phyloP scores from a whole-genome alignment of 495 filamentous ascomycete genomes.

The Pseudotulostoma volvatum region DNA sequence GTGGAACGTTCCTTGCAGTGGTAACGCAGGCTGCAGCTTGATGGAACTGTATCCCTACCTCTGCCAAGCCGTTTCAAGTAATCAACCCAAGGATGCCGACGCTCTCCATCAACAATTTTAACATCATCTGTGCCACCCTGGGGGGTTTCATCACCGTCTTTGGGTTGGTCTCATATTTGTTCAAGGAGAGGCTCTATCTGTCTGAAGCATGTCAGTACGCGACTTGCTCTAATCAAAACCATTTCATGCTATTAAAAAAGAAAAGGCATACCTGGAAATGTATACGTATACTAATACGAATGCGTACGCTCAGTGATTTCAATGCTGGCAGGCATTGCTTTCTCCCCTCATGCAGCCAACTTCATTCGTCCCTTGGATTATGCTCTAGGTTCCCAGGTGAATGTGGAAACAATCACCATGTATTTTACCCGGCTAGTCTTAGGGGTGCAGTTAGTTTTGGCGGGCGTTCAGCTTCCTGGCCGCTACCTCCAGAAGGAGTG shows the following conservation, averaged over 20 bases:
- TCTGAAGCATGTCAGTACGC: conserved; percentile 66
- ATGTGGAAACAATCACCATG: conserved; percentile 51
- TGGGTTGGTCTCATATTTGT: conserved; percentile 72
- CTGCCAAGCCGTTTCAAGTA: no score
- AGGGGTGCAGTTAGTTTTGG: conserved; percentile 78
- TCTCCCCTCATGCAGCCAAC: conserved; percentile 65
- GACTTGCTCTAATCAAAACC: not conserved
- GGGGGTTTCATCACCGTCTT: conserved; percentile 83
- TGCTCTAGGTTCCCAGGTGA: conserved; percentile 42
- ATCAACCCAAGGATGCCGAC: conserved; percentile 49
- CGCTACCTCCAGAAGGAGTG: conserved; percentile 70
- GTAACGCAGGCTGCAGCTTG: no score
- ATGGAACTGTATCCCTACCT: no score
- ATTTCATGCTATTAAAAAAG: no score
- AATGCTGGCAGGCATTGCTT: conserved; percentile 56
- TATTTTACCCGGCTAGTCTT: conserved; percentile 80
- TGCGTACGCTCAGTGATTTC: no score
- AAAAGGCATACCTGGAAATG: no score
- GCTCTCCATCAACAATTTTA: conserved; percentile 66
- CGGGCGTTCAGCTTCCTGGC: conserved; percentile 81
- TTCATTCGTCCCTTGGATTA: conserved; percentile 65
- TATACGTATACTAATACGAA: no score
- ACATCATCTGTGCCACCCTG: conserved; percentile 66
- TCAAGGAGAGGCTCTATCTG: conserved; percentile 82
- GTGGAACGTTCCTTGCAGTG: no score